Percentiles rank a stretch among this genome's conserved stretches.
Conservation (phyloP, 106 monocot species). For the Allium fistulosum region DNA sequence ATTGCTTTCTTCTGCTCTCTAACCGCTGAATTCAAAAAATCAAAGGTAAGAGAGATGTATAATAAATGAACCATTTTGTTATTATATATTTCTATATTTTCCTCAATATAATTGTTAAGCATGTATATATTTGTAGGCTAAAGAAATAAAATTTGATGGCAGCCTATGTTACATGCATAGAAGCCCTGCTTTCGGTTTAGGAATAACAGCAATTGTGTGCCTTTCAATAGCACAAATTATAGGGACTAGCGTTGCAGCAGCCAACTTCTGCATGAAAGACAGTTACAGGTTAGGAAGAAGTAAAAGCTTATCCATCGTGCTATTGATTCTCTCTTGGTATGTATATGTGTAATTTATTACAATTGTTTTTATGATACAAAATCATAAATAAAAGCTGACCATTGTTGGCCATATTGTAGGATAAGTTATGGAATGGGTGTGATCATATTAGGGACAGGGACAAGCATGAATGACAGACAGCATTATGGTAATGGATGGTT, state of each 20-base stretch:
- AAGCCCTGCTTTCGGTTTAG: slow-evolving; percentile 58
- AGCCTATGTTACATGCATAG: slow-evolving; percentile 64
- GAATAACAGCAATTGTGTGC: slow-evolving; percentile 50
- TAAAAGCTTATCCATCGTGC: slow-evolving; percentile 10
- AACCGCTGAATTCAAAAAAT: slow-evolving; percentile 63
- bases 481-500: slow-evolving; percentile 72
- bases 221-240: slow-evolving; percentile 57
- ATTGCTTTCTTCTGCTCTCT: slow-evolving; percentile 57
- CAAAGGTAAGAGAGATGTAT: slow-evolving; percentile 21
- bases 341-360: background rate
- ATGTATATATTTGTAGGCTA: background rate
- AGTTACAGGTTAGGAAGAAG: slow-evolving; percentile 2
- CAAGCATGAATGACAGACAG: slow-evolving; percentile 81
- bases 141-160: slow-evolving; percentile 65
- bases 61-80: too few relatives aligned
- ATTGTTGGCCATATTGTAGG: slow-evolving; percentile 19
- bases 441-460: slow-evolving; percentile 39
- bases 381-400: background rate
- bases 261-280: slow-evolving; percentile 8
- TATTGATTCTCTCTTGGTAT: slow-evolving; percentile 62
- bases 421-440: slow-evolving; percentile 42
- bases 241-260: slow-evolving; percentile 33
- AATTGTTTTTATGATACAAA: background rate
- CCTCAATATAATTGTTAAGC: background rate
- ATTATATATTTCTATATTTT: background rate